These are phyloP conservation scores for Didymella sp. DNA, from an alignment of 2,329 filamentous ascomycete genomes.

Conservation along the genomic window DNA sequence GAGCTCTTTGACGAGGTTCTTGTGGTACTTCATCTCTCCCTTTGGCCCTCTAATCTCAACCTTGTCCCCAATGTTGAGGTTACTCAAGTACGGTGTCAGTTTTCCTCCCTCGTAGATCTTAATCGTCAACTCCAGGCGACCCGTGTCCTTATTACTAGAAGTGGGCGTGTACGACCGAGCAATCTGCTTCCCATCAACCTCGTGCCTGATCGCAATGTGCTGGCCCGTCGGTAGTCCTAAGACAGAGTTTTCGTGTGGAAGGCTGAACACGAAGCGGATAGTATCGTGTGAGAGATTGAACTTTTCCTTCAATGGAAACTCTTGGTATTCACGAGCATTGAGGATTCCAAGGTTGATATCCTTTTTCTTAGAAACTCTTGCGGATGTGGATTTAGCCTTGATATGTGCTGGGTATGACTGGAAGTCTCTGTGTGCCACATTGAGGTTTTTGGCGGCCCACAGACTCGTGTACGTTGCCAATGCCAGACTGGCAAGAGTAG, in stretches of 20 bases:
- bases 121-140: slow-evolving; percentile 60
- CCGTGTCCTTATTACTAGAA: slow-evolving; percentile 65
- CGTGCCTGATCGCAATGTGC: slow-evolving; percentile 54
- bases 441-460: slow-evolving; percentile 21
- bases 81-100: slow-evolving; percentile 57
- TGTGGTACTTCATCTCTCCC: slow-evolving; percentile 53
- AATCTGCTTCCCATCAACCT: slow-evolving; percentile 67
- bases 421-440: slow-evolving; percentile 25
- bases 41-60: slow-evolving; percentile 64
- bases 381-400: slow-evolving; percentile 19
- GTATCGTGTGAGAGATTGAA: slow-evolving; percentile 29
- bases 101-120: slow-evolving; percentile 60
- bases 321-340: slow-evolving; percentile 57
- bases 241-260: slow-evolving; percentile 32
- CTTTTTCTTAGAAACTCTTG: slow-evolving; percentile 18
- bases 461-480: slow-evolving; percentile 17
- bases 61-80: slow-evolving; percentile 58
- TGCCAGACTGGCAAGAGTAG: slow-evolving; percentile 18
- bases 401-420: slow-evolving; percentile 23
- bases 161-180: slow-evolving; percentile 41
- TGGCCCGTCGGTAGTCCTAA: slow-evolving; percentile 48
- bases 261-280: slow-evolving; percentile 35
- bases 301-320: slow-evolving; percentile 52
- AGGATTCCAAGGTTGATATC: slow-evolving; percentile 54
- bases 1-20: slow-evolving; percentile 49